Conservation (phyloP, 768 basidiomycete species). For the Lentinula sp. region DNA sequence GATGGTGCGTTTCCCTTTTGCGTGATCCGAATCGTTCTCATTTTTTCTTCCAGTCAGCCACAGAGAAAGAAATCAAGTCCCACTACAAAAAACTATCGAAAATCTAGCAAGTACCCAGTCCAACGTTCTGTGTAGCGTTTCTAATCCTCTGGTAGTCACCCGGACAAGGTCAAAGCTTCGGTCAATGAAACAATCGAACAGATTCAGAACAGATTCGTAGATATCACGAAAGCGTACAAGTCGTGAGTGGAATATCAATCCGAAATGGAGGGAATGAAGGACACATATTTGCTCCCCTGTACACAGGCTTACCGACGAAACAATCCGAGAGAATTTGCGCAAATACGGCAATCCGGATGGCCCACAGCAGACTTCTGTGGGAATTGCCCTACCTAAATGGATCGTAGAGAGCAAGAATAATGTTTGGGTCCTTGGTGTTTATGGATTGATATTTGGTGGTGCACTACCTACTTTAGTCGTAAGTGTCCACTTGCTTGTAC, state of each 20-base stretch:
- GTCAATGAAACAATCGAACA: slow-evolving; percentile 82
- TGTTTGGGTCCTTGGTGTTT: slow-evolving; percentile 82
- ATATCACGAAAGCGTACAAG: slow-evolving; percentile 97
- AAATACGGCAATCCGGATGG: slow-evolving; percentile 95
- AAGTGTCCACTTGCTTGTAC: slow-evolving; percentile 16
- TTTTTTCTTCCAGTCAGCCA: slow-evolving; percentile 14
- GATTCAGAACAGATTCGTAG: slow-evolving; percentile 82
- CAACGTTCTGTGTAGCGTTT: neutral
- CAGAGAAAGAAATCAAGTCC: slow-evolving; percentile 92
- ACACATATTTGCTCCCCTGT: neutral
- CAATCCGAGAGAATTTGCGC: slow-evolving; percentile 84
- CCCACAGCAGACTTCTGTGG: slow-evolving; percentile 89
- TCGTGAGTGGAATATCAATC: slow-evolving; percentile 44
- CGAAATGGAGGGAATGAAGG: neutral
- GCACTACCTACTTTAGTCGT: slow-evolving; percentile 83
- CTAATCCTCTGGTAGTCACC: slow-evolving; percentile 57
- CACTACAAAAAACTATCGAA: slow-evolving; percentile 91
- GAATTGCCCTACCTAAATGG: slow-evolving; percentile 93
- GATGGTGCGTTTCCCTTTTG: slow-evolving; percentile 34
- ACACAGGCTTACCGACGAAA: slow-evolving; percentile 81
- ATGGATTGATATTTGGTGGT: slow-evolving; percentile 84
- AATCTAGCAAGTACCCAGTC: slow-evolving; percentile 53
- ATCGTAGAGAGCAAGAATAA: slow-evolving; percentile 90
- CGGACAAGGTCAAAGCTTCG: slow-evolving; percentile 87
- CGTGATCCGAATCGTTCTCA: neutral